A percentile compares a stretch with the other conserved stretches of the same genome.
Evolutionary conservation across 108 stramenopile species (phyloP).

Genomic region (Nitzschia sp.): DNA sequence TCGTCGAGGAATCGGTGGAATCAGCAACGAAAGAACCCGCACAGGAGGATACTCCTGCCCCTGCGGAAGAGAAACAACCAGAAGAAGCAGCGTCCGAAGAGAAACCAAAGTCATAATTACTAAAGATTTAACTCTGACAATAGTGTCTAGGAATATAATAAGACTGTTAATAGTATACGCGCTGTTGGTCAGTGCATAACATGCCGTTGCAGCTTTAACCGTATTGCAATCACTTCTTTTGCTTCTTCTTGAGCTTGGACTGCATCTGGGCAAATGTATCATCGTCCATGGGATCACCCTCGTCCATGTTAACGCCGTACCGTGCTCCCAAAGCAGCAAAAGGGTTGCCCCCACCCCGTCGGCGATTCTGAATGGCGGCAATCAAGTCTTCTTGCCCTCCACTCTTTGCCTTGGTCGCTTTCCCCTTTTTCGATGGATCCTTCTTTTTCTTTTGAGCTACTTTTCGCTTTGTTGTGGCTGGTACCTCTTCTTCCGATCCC

Average conservation of each 20-base stretch:
- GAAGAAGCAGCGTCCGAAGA: not conserved
- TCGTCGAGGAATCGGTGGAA: not conserved
- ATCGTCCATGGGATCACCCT: constrained; percentile 63
- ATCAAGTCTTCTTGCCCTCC: constrained; percentile 45
- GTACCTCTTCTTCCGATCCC: constrained; percentile 25
- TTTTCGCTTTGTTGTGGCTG: constrained; percentile 32
- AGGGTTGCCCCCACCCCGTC: constrained; percentile 49
- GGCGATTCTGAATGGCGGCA: constrained; percentile 64
- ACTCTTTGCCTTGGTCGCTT: constrained; percentile 33
- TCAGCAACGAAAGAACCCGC: not conserved
- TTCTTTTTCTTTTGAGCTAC: constrained; percentile 29
- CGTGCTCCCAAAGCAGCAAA: constrained; percentile 60
- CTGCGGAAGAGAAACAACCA: not conserved
- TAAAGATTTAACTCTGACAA: too few relatives aligned
- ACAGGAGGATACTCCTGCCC: not conserved
- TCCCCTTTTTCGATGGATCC: constrained; percentile 28
- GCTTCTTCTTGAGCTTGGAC: constrained; percentile 62
- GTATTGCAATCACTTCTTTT: constrained; percentile 33
- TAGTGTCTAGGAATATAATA: too few relatives aligned
- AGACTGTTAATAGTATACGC: too few relatives aligned
- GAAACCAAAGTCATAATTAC: too few relatives aligned
- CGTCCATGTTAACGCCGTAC: constrained; percentile 59
- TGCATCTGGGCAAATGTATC: constrained; percentile 69
- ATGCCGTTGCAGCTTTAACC: too few relatives aligned
- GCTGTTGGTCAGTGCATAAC: too few relatives aligned